Base-by-base conservation (phyloP, 257 asterid species). In the Ballota nigra region DNA sequence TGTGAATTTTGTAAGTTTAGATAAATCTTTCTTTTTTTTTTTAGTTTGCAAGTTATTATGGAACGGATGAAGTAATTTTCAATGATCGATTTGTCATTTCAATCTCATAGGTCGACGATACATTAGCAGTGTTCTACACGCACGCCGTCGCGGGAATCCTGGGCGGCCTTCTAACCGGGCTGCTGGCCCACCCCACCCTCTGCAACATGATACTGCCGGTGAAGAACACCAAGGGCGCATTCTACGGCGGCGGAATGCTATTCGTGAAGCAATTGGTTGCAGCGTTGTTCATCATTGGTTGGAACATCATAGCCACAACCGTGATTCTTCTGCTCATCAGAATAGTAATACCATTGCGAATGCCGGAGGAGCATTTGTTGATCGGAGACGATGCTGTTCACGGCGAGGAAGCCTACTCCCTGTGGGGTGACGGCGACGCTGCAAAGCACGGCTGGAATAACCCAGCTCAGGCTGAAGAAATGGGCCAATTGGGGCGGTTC, bases 371-470 rank as follows among this genome's bases (percentile, higher is more conserved):
- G 63, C 87, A 92, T 33, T 92, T 92, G 40, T 67, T 85, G 90
- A 88, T 90, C 33, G 98, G 98, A 64, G 98, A 92, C 22, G 98
- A 92, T 0, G 98, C 98, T 0, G 98, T 92, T 4, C 97, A 92
- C 22, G 97, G 98, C 0, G 98, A 92, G 75, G 97, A 90, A 72
- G 98, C 98, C 8, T 92, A 92, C 38, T 94, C 97, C 3, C 83
- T 92, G 13, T 92, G 97, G 98, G 98, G 97, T 3, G 97, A 92
- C n/a, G 98, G 97, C 4, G 98, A 92, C 74, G 82, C 91, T 0
- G 83, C 84, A 0, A 85, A 72, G 56, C 96, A 90, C 53, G 96
- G 92, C 22, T 83, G 89, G 91, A 80, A 75, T 41, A 82, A 79
- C 66, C 74, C 83, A 4, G 23, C 76, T 3, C 81, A 76, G 8